A percentile compares a stretch with the other conserved stretches of the same genome.
phyloP scores from a whole-genome alignment of 2,329 filamentous ascomycete species.

The Pseudopyricularia javanii region DNA sequence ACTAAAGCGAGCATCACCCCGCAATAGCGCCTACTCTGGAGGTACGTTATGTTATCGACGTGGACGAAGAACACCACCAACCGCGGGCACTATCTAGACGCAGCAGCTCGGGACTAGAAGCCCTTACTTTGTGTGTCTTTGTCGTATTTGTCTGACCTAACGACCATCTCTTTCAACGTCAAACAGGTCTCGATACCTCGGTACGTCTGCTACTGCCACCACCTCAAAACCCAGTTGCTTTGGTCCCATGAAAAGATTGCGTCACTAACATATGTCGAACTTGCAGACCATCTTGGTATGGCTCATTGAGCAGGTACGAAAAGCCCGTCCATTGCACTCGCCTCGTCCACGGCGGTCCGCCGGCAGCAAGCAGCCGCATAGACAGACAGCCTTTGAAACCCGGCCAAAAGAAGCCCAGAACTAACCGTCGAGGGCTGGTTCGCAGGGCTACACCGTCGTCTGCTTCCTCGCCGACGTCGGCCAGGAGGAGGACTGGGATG shows the following conservation, averaged over 20 bases:
- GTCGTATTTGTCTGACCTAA: neutral
- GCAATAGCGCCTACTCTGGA: constrained; percentile 3
- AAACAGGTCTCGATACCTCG: constrained; percentile 2
- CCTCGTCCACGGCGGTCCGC: neutral
- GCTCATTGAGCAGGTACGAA: constrained; percentile 2
- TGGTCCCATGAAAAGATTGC: neutral
- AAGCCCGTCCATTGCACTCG: neutral
- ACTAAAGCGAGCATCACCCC: neutral
- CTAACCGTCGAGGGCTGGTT: neutral
- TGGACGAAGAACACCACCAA: neutral
- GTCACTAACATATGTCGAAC: neutral
- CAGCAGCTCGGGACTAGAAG: neutral
- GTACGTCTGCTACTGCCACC: neutral
- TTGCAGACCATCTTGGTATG: constrained; percentile 1
- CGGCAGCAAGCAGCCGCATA: neutral
- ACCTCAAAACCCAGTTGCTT: neutral
- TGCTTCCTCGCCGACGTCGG: constrained; percentile 58
- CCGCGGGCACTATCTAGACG: neutral
- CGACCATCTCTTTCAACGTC: neutral
- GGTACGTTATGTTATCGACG: neutral
- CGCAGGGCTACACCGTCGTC: constrained; percentile 34
- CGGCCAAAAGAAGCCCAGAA: neutral
- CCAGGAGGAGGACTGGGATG: constrained; percentile 64
- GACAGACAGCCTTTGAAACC: neutral
- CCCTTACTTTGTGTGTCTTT: neutral